These are phyloP conservation scores for Geotrichum phurueaensis DNA, from an alignment of 1,139 yeast species.

Conservation along the genomic window DNA sequence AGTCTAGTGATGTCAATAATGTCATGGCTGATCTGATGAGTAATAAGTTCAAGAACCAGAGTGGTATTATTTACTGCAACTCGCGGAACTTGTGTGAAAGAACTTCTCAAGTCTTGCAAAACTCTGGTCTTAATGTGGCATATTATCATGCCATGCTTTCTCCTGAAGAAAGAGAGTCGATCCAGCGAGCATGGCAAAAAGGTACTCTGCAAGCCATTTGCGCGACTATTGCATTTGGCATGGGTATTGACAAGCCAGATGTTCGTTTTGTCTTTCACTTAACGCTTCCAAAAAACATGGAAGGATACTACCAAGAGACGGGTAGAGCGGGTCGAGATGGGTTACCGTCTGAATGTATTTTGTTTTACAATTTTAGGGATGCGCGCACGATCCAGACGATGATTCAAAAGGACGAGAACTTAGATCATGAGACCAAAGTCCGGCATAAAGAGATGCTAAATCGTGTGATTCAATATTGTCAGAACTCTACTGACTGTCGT, in stretches of 20 bases:
- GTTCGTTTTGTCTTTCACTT: constrained; percentile 87
- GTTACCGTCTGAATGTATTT: constrained; percentile 65
- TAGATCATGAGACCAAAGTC: constrained; percentile 60
- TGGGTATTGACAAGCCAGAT: constrained; percentile 97
- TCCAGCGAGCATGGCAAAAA: constrained; percentile 79
- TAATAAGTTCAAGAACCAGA: constrained; percentile 47
- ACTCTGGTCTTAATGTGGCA: constrained; percentile 59
- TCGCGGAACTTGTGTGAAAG: constrained; percentile 85
- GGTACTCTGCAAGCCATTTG: constrained; percentile 71
- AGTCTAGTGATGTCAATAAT: constrained; percentile 56
- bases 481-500: constrained; percentile 84
- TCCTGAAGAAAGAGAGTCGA: constrained; percentile 60
- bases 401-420: constrained; percentile 57
- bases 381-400: constrained; percentile 46
- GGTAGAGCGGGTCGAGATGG: constrained; percentile 99
- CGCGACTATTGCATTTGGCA: constrained; percentile 97
- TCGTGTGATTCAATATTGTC: constrained; percentile 88
- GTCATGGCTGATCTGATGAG: constrained; percentile 38
- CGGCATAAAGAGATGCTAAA: constrained; percentile 71
- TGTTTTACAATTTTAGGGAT: constrained; percentile 75
- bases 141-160: constrained; percentile 93
- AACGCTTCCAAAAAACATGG: constrained; percentile 84
- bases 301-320: constrained; percentile 95
- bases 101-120: constrained; percentile 56
- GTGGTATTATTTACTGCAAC: constrained; percentile 93